Conservation (phyloP, 129 eudicot genomes). For the Artemisia tridentata region DNA sequence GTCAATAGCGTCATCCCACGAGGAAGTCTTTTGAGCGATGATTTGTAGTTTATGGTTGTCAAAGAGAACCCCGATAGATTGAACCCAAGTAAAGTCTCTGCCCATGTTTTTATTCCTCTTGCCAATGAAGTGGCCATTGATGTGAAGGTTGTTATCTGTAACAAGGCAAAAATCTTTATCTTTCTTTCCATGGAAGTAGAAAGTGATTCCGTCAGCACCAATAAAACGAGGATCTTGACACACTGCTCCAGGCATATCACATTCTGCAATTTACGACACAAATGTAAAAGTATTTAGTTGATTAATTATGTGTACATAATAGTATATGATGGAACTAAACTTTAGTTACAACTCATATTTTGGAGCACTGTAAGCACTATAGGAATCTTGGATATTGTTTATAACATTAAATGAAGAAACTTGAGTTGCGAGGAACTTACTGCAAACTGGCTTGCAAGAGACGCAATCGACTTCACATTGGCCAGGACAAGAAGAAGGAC, state of each 20-base stretch:
- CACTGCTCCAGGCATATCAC: conserved; percentile 72
- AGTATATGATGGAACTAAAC: neutral
- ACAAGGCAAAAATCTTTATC: conserved; percentile 72
- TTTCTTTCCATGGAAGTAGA: conserved; percentile 78
- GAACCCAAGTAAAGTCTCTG: conserved; percentile 88
- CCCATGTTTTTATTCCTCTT: conserved; percentile 53
- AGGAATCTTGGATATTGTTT: too few relatives aligned
- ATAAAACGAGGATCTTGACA: conserved; percentile 87
- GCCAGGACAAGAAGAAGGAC: conserved; percentile 58
- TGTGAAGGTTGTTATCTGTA: conserved; percentile 60
- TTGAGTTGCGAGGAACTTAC: conserved; percentile 40
- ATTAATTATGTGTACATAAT: neutral
- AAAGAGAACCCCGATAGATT: conserved; percentile 63
- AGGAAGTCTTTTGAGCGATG: conserved; percentile 51
- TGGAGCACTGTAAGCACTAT: too few relatives aligned
- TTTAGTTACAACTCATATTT: too few relatives aligned
- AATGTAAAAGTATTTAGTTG: neutral
- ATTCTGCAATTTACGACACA: conserved; percentile 36
- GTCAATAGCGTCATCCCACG: conserved; percentile 64
- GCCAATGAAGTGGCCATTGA: conserved; percentile 76
- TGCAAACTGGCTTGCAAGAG: conserved; percentile 78
- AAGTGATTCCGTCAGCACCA: conserved; percentile 78
- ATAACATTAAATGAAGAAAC: neutral
- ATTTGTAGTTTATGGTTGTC: conserved; percentile 48
- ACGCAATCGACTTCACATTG: conserved; percentile 68